phyloP scores from a whole-genome alignment of 768 basidiomycete species.

The Mycena belliarum region DNA sequence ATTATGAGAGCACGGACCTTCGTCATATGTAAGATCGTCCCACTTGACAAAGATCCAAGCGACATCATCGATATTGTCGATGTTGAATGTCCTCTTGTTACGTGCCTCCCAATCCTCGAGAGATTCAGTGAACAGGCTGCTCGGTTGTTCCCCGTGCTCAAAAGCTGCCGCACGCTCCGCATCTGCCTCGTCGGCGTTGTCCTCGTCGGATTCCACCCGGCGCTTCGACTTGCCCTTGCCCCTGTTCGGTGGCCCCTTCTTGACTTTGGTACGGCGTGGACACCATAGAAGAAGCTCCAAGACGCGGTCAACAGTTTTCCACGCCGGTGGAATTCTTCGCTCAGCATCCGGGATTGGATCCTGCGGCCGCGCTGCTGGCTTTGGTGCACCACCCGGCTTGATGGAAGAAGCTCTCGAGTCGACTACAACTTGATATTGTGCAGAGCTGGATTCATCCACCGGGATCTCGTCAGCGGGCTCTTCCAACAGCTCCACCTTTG shows the following conservation, averaged over 20 bases:
- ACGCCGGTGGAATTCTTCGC: slow-evolving; percentile 67
- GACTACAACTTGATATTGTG: slow-evolving; percentile 42
- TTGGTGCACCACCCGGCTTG: slow-evolving; percentile 30
- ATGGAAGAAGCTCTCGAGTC: slow-evolving; percentile 37
- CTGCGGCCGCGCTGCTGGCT: slow-evolving; percentile 27
- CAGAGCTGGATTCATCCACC: slow-evolving; percentile 26
- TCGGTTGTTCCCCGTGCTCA: slow-evolving; percentile 66
- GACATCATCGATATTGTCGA: slow-evolving; percentile 59
- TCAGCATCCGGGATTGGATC: slow-evolving; percentile 70
- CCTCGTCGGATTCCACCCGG: slow-evolving; percentile 30
- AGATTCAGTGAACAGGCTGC: slow-evolving; percentile 52
- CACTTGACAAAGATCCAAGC: slow-evolving; percentile 91
- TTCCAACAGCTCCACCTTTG: slow-evolving; percentile 65
- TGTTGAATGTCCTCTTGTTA: slow-evolving; percentile 40
- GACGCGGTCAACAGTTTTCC: slow-evolving; percentile 93
- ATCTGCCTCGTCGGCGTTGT: slow-evolving; percentile 25
- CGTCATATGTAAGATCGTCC: slow-evolving; percentile 90
- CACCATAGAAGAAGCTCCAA: slow-evolving; percentile 76
- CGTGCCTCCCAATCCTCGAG: slow-evolving; percentile 62
- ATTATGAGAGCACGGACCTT: slow-evolving; percentile 50
- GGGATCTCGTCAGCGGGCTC: slow-evolving; percentile 40
- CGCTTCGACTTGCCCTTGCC: slow-evolving; percentile 26
- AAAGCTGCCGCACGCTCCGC: slow-evolving; percentile 45
- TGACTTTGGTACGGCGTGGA: slow-evolving; percentile 31
- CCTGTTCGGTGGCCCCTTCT: slow-evolving; percentile 22